Base-by-base conservation (phyloP, 352 stramenopile genomes). In the Pythium sp. region DNA sequence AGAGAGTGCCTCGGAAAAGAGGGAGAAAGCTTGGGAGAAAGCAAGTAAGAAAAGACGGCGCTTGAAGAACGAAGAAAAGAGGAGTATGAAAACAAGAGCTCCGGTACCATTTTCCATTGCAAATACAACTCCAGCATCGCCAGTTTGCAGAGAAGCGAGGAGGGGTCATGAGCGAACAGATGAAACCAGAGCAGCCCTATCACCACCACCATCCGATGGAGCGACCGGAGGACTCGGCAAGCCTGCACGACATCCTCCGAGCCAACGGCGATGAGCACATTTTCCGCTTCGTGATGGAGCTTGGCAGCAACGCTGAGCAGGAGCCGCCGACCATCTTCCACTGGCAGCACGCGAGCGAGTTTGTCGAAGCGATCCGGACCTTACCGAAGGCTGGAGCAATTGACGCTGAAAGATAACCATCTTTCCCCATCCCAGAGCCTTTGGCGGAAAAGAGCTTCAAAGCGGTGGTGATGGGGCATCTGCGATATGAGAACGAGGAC, bases 331-430 rank as follows among this genome's bases (percentile, higher is more conserved):
- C 38, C 24, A 32, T 62, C 26, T 38, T 62, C n/a, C 57, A 53
- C 57, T 53, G 57, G 36, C 36, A 62, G 57, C 32, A 62, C 57
- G 57, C 34, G 32, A 12, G 34, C 34, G 32, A 62, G 22, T 62
- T 62, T 22, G 57, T 62, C 22, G 57, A 62, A 1, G 57, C 22
- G 30, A 24, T 47, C 6, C 57, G 57, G 24, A 26, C 24, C 24
- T 26, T 26, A 26, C 24, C 24, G 24, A 26, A 26, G 24, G 24
- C 24, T 26, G 24, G 24, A 26, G 24, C 24, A 26, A 26, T 1
- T 1, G 24, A 26, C 24, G 24, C 24, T 26, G 24, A 26, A 26
- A 1, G 24, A 26, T 1, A 26, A 1, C 24, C 24, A 12, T 34
- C 34, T 5, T 53, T 62, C 26, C 18, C 12, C 3, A 24, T 62